A percentile compares a stretch with the other conserved stretches of the same genome.
These are phyloP conservation scores for Leccinum uliginosum DNA, from an alignment of 768 basidiomycete species.

Conservation along the genomic window DNA sequence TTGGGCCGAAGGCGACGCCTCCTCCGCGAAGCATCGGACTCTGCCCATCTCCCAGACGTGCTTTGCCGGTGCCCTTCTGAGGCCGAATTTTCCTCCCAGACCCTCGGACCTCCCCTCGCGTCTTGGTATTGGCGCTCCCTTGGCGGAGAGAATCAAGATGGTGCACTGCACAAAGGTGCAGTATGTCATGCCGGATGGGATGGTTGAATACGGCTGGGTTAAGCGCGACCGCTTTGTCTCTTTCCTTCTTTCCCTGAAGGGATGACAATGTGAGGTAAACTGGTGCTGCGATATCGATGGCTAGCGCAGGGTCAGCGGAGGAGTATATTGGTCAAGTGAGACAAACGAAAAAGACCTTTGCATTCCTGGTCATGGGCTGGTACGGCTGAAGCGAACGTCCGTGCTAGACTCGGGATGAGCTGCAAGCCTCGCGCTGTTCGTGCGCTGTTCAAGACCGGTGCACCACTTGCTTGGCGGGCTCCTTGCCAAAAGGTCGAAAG, in stretches of 20 bases:
- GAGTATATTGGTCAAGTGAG: background rate
- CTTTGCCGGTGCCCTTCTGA: conserved; percentile 89
- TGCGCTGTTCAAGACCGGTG: background rate
- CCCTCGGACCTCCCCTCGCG: conserved; percentile 83
- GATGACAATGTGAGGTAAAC: conserved; percentile 60
- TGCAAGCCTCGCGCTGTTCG: background rate
- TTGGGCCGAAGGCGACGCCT: conserved; percentile 88
- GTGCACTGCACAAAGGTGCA: conserved; percentile 88
- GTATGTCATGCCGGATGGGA: conserved; percentile 86
- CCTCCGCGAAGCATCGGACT: conserved; percentile 88
- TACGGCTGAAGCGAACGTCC: conserved; percentile 10
- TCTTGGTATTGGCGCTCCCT: conserved; percentile 89
- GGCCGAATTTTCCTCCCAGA: conserved; percentile 85
- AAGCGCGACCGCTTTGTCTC: conserved; percentile 52
- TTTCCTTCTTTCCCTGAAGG: conserved; percentile 42
- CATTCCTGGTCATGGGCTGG: conserved; percentile 3
- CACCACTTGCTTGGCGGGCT: conserved; percentile 10
- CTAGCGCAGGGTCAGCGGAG: conserved; percentile 26
- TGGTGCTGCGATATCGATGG: conserved; percentile 38
- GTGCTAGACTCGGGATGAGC: conserved; percentile 3
- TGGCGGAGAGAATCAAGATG: conserved; percentile 86
- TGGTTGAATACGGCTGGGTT: conserved; percentile 83
- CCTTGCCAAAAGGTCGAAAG: conserved; percentile 14
- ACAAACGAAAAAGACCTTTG: conserved; percentile 16
- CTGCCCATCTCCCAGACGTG: conserved; percentile 85